Evolutionary conservation across 257 asterid species (phyloP).

Genomic region (Solanum chiquidenum): DNA sequence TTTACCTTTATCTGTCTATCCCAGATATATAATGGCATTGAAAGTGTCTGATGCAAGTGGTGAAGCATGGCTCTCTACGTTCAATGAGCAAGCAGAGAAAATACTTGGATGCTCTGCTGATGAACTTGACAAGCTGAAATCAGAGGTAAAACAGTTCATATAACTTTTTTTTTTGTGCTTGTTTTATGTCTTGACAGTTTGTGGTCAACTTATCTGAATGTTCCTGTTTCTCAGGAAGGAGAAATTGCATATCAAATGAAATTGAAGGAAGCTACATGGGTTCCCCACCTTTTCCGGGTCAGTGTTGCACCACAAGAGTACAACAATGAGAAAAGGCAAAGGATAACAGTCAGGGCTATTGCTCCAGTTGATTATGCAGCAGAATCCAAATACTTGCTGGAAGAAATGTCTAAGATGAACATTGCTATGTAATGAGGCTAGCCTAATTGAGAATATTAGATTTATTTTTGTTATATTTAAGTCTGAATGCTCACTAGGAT

Average conservation of each 20-base stretch:
- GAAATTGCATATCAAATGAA: conserved; percentile 22
- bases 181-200: neutral
- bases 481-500: neutral
- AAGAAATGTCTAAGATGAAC: conserved; percentile 59
- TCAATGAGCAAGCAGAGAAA: conserved; percentile 73
- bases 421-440: neutral
- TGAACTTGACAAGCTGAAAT: conserved; percentile 61
- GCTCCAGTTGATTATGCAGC: conserved; percentile 69
- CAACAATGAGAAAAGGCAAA: conserved; percentile 74
- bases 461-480: neutral
- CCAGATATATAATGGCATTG: conserved; percentile 61
- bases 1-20: neutral
- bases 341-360: conserved; percentile 63
- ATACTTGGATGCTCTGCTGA: conserved; percentile 73
- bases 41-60: conserved; percentile 83
- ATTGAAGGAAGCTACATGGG: conserved; percentile 53
- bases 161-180: neutral
- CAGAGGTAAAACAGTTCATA: conserved; percentile 25
- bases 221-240: conserved; percentile 28
- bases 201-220: neutral
- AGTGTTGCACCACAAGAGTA: conserved; percentile 60
- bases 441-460: neutral
- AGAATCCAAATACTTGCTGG: conserved; percentile 59
- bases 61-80: conserved; percentile 66
- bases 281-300: conserved; percentile 60